Percentiles rank a stretch among this genome's conserved stretches.
Evolutionary conservation across 495 filamentous ascomycete genomes (phyloP).

Genomic region (Podospora pseudoanserina): DNA sequence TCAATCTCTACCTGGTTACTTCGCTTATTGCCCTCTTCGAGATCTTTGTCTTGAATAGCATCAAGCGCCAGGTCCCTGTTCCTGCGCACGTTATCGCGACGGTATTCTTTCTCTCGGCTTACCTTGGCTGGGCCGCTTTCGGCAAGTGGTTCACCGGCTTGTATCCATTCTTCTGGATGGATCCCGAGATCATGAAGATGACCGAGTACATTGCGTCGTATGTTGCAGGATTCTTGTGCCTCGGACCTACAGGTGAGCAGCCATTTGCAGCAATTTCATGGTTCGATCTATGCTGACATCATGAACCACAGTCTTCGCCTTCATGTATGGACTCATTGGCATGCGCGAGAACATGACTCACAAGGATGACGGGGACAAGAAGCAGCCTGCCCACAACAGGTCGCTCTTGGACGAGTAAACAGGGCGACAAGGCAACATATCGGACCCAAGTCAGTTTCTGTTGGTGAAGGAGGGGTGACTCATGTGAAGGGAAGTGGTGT

Average conservation of each 20-base stretch:
- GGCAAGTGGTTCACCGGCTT: conserved; percentile 45
- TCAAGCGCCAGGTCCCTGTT: conserved; percentile 43
- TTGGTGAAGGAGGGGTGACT: neutral
- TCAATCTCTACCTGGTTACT: conserved; percentile 43
- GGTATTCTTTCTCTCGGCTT: conserved; percentile 36
- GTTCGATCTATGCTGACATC: conserved; percentile 19
- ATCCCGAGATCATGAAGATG: conserved; percentile 35
- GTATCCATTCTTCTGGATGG: conserved; percentile 49
- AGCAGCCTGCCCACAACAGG: neutral
- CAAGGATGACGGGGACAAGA: conserved; percentile 8
- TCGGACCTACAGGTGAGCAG: conserved; percentile 37
- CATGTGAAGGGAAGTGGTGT: neutral
- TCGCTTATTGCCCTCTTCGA: conserved; percentile 45
- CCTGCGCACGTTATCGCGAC: conserved; percentile 36
- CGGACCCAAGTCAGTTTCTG: neutral
- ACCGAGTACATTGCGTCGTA: conserved; percentile 36
- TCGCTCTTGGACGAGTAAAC: neutral
- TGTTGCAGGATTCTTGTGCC: conserved; percentile 32
- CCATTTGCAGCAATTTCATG: neutral
- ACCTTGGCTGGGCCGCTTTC: conserved; percentile 47
- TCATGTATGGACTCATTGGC: conserved; percentile 42
- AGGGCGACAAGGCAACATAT: neutral
- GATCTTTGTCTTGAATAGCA: conserved; percentile 46
- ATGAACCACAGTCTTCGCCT: conserved; percentile 35
- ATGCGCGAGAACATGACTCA: conserved; percentile 42